Evolutionary conservation across 768 basidiomycete genomes (phyloP).

Genomic region (Pleurotus ostreatus): DNA sequence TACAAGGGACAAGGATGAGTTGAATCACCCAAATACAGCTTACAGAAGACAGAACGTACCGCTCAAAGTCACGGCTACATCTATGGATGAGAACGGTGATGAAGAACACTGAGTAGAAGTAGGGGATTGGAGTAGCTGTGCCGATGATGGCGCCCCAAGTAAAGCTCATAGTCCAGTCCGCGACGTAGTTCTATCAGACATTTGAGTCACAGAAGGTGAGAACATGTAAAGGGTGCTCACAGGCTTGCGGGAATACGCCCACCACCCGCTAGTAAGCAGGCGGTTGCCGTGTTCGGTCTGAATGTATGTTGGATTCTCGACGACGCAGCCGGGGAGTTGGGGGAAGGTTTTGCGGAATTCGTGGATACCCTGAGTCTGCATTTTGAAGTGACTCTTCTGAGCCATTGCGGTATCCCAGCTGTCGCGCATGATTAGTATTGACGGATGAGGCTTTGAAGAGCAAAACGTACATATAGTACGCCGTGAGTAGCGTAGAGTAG

Average conservation of each 20-base stretch:
- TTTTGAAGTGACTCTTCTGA: constrained; percentile 97
- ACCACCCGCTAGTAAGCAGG: constrained; percentile 90
- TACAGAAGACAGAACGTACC: constrained; percentile 36
- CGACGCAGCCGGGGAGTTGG: constrained; percentile 76
- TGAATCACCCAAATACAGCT: background rate
- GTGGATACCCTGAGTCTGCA: constrained; percentile 89
- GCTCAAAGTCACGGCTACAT: constrained; percentile 90
- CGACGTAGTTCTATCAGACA: constrained; percentile 75
- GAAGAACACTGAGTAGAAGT: constrained; percentile 98
- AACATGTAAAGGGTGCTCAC: constrained; percentile 35
- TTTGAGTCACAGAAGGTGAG: background rate
- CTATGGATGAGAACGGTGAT: constrained; percentile 89
- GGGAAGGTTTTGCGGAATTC: constrained; percentile 91
- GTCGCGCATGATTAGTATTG: background rate
- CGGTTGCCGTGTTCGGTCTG: constrained; percentile 95
- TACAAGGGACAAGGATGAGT: constrained; percentile 20
- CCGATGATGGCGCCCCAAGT: constrained; percentile 83
- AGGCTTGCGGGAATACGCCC: constrained; percentile 92
- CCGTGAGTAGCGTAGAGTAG: constrained; percentile 71
- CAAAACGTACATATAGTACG: constrained; percentile 78
- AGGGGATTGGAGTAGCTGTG: constrained; percentile 77
- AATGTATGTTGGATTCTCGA: constrained; percentile 87
- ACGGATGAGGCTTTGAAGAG: background rate
- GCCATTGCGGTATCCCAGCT: constrained; percentile 95
- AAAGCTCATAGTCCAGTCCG: constrained; percentile 85